Percentiles rank a stretch among this genome's conserved stretches.
Evolutionary conservation across 768 basidiomycete genomes (phyloP).

Genomic region (Tricholoma saponaceum): DNA sequence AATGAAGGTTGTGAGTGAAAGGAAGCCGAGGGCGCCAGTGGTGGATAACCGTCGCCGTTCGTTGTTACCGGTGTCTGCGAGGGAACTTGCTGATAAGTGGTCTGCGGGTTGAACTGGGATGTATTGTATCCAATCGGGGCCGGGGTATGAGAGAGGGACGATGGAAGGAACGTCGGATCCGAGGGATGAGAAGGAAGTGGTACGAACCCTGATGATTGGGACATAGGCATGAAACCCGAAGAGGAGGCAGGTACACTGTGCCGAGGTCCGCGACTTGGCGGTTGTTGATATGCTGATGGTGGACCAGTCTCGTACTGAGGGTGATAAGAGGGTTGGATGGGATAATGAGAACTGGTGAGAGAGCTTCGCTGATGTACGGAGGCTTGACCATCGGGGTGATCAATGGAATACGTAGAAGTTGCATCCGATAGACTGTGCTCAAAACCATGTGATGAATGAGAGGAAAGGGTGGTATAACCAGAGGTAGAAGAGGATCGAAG

Average conservation of each 20-base stretch:
- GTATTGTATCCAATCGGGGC: constrained; percentile 25
- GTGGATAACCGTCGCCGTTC: constrained; percentile 15
- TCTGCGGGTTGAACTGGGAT: constrained; percentile 31
- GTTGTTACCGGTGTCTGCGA: constrained; percentile 20
- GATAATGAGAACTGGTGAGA: constrained; percentile 22
- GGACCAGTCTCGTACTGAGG: constrained; percentile 31
- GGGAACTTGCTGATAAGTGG: constrained; percentile 26
- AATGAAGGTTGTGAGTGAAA: constrained; percentile 37
- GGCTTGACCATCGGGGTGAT: constrained; percentile 35
- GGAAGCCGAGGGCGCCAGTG: constrained; percentile 31
- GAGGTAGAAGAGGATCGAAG: constrained; percentile 32
- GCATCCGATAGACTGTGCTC: constrained; percentile 35
- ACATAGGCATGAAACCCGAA: constrained; percentile 64
- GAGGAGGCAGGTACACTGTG: constrained; percentile 64
- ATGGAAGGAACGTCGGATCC: constrained; percentile 12
- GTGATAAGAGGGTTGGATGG: constrained; percentile 35
- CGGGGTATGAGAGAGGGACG: constrained; percentile 1
- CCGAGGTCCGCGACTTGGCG: constrained; percentile 48
- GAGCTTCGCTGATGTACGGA: constrained; percentile 25
- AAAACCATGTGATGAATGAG: constrained; percentile 32
- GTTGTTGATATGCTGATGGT: constrained; percentile 28
- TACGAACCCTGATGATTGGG: constrained; percentile 36
- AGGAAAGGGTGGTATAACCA: constrained; percentile 27
- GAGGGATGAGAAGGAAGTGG: constrained; percentile 42
- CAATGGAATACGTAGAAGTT: constrained; percentile 32